A percentile compares a stretch with the other conserved stretches of the same genome.
Evolutionary conservation across 2,329 filamentous ascomycete genomes (phyloP).

Genomic region (Pestalotiopsis sp.): DNA sequence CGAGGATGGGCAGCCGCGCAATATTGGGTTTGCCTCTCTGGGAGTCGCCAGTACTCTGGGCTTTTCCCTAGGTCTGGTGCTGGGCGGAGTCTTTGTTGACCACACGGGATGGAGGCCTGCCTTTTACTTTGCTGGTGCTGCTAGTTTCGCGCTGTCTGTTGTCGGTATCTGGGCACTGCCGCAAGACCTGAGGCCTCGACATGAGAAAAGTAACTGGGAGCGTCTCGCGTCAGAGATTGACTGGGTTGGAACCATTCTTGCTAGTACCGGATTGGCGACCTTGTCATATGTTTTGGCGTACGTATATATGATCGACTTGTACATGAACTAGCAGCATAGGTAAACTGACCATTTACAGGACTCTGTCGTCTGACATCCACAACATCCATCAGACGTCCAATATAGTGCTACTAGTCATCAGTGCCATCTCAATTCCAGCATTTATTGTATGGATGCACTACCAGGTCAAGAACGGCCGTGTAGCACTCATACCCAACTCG

Average conservation of each 20-base stretch:
- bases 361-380: slow-evolving; percentile 1
- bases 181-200: not conserved
- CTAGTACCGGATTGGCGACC: slow-evolving; percentile 40
- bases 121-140: slow-evolving; percentile 21
- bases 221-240: slow-evolving; percentile 40
- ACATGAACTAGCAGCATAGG: not conserved
- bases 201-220: not conserved
- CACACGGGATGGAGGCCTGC: slow-evolving; percentile 35
- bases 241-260: slow-evolving; percentile 46
- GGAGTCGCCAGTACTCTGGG: not conserved
- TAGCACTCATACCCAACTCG: slow-evolving; percentile 62
- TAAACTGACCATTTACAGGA: not conserved
- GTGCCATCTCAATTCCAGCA: slow-evolving; percentile 43
- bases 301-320: slow-evolving; percentile 19
- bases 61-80: slow-evolving; percentile 4
- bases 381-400: slow-evolving; percentile 40
- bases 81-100: slow-evolving; percentile 33
- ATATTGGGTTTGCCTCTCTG: slow-evolving; percentile 3
- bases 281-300: slow-evolving; percentile 47
- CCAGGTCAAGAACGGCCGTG: slow-evolving; percentile 47
- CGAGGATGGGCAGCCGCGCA: not conserved
- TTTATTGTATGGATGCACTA: slow-evolving; percentile 59
- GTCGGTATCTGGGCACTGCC: slow-evolving; percentile 9
- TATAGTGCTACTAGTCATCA: slow-evolving; percentile 46
- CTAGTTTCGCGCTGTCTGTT: not conserved